phyloP scores from a whole-genome alignment of 768 basidiomycete species.

The Tricholoma matsutake region DNA sequence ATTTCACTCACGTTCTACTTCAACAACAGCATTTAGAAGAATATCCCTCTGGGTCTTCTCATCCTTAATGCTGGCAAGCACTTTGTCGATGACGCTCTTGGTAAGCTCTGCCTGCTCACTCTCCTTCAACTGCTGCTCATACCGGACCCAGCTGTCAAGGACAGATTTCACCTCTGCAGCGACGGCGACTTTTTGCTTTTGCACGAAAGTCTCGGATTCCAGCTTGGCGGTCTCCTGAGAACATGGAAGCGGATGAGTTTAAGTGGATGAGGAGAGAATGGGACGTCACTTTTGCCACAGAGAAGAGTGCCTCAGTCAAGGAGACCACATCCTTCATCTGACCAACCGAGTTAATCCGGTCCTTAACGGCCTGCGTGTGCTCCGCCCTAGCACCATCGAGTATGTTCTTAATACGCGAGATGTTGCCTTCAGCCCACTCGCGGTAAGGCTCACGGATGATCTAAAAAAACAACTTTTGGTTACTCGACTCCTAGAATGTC shows the following conservation, averaged over 20 bases:
- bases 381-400: slow-evolving; percentile 80
- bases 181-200: slow-evolving; percentile 84
- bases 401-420: slow-evolving; percentile 77
- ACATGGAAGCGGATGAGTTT: not conserved
- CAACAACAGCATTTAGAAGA: slow-evolving; percentile 70
- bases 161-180: slow-evolving; percentile 90
- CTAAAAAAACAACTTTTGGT: slow-evolving; percentile 33
- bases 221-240: slow-evolving; percentile 85
- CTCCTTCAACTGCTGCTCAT: slow-evolving; percentile 96
- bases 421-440: slow-evolving; percentile 89
- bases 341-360: slow-evolving; percentile 86
- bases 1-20: slow-evolving; percentile 84
- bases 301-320: slow-evolving; percentile 87
- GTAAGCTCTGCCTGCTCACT: slow-evolving; percentile 92
- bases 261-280: not conserved
- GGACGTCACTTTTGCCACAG: slow-evolving; percentile 76
- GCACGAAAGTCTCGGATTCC: slow-evolving; percentile 87
- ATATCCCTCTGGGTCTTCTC: slow-evolving; percentile 90
- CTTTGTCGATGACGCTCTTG: slow-evolving; percentile 84
- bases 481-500: slow-evolving; percentile 7
- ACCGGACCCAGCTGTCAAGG: slow-evolving; percentile 97
- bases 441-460: slow-evolving; percentile 82
- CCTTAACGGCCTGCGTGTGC: slow-evolving; percentile 91
- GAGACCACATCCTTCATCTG: slow-evolving; percentile 96
- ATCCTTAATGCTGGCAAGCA: slow-evolving; percentile 77